Conservation (phyloP, 768 basidiomycete species). For the Russula earlei region DNA sequence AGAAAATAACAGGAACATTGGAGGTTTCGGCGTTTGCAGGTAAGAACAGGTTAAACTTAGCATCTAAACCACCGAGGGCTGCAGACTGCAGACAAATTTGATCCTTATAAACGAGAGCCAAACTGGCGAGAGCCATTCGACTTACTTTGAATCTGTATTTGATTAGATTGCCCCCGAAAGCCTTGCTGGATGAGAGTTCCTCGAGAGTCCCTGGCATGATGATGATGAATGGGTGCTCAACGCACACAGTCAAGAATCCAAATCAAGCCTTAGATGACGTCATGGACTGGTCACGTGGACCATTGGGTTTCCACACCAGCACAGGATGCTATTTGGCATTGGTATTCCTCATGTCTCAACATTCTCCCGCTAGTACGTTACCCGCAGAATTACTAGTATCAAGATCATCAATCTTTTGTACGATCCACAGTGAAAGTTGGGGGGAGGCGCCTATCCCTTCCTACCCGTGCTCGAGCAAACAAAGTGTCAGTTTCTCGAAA, state of each 20-base stretch:
- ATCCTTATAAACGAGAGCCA: neutral
- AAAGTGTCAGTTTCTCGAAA: constrained; percentile 8
- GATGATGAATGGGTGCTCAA: neutral
- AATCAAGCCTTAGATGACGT: constrained; percentile 12
- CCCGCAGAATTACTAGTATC: neutral
- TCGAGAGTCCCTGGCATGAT: constrained; percentile 37
- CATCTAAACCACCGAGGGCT: constrained; percentile 55
- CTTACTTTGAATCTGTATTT: constrained; percentile 83
- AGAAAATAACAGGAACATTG: constrained; percentile 65
- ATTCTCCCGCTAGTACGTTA: constrained; percentile 18
- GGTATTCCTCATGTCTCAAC: constrained; percentile 18
- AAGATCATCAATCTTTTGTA: neutral
- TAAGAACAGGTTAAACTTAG: constrained; percentile 85
- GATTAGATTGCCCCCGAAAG: constrained; percentile 67
- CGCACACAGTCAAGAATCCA: too few species aligned
- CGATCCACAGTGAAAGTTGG: constrained; percentile 15
- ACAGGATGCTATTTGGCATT: too few species aligned
- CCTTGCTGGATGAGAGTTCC: constrained; percentile 65
- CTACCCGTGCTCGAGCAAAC: constrained; percentile 7
- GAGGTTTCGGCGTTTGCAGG: constrained; percentile 46
- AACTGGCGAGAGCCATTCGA: constrained; percentile 14
- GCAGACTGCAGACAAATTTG: constrained; percentile 40
- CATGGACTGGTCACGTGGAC: neutral
- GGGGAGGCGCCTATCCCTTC: constrained; percentile 19
- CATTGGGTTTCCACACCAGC: too few species aligned